Evolutionary conservation across 495 filamentous ascomycete genomes (phyloP), one percentile per base, ranked within the genome.

Genomic region (Xylaria nigripes): DNA sequence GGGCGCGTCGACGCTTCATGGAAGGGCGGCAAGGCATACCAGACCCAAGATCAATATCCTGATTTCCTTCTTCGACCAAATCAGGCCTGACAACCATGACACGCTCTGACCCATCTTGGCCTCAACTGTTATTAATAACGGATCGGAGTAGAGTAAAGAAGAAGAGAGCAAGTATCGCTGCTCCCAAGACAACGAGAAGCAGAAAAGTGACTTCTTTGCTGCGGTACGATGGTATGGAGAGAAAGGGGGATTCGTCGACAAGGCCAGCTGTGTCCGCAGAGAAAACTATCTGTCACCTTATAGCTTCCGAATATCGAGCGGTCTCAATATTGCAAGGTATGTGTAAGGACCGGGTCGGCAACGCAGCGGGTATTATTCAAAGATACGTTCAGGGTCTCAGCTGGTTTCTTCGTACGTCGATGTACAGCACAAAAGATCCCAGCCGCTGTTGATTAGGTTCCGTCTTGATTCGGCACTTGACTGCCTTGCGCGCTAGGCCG

Each of bases 31-130:
- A 15, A 30, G 23, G 24, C 82, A 61, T 83, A 96, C 91, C 70
- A 98, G 82, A 61, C 93, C 93, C 53, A 98, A 73, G 54, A 98
- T 98, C 58, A 98, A 74, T 67, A 98, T 98, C 56, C 93, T 77
- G 54, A 96, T 96, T 70, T 98, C 93, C 72, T 96, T 98, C 78
- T 96, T 96, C 23, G 86, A 73, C 85, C 85, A 96, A 23, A 96
- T 53, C 23, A 94, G 71, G 67, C 72, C 68, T 48, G 82, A 85
- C 68, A 91, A 79, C 72, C 85, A 85, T 58, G 89, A 92, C 57
- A 93, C 72, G 62, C 81, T 83, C 51, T 77, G 84, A 65, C 91
- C 91, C 91, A 96, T 96, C 46, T 69, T 77, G 65, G 57, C 16
- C 36, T 50, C n/a, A 18, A 40, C 43, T 24, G 32, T 16, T 25